Conservation (phyloP, 345 rosid species). For the Eucalyptus curtisii region DNA sequence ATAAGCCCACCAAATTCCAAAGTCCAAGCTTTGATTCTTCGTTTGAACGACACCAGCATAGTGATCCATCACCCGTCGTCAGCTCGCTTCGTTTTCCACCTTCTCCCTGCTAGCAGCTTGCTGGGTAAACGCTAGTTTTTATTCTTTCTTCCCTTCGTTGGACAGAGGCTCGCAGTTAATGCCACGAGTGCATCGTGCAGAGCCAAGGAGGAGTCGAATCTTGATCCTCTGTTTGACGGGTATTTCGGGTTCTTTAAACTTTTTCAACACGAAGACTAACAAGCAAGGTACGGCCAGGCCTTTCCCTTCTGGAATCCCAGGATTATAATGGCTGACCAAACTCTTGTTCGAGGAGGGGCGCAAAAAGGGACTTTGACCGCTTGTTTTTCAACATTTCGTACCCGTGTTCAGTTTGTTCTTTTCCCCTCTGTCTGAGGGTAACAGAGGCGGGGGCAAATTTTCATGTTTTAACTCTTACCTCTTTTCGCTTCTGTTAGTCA, state of each 20-base stretch:
- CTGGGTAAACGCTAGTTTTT: constrained; percentile 15
- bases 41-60: not conserved
- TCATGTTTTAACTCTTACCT: not conserved
- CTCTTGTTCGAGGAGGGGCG: not conserved
- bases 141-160: not conserved
- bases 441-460: not conserved
- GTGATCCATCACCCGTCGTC: not conserved
- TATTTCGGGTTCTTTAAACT: not conserved
- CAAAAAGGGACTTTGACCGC: not conserved
- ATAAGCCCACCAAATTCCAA: not conserved
- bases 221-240: not conserved
- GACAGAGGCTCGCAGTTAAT: not conserved
- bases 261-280: not conserved
- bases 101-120: not conserved
- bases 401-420: not conserved
- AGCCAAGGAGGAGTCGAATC: not conserved
- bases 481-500: not conserved
- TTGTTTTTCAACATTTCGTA: not conserved
- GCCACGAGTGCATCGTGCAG: constrained; percentile 1
- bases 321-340: not conserved
- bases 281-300: not conserved
- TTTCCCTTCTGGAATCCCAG: not conserved
- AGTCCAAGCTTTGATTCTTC: not conserved
- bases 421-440: not conserved
- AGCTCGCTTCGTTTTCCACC: not conserved